Percentiles rank a stretch among this genome's conserved stretches.
Evolutionary conservation across 2,329 filamentous ascomycete genomes (phyloP).

Genomic region (Colletotrichum sp.): DNA sequence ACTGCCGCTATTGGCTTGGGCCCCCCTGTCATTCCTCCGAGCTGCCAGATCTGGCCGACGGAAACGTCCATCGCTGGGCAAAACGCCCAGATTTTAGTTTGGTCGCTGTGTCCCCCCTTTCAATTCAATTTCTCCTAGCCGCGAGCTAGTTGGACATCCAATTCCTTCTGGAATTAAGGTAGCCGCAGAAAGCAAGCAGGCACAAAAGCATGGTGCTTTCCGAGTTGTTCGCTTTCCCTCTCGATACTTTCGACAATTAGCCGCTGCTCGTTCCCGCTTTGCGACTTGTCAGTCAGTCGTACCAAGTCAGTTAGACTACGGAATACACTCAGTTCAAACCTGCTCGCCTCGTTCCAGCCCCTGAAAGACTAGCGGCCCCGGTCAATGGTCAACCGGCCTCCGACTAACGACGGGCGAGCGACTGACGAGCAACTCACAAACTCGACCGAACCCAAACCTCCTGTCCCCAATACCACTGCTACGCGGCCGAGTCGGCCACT

Average conservation of each 20-base stretch:
- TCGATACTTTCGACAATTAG: neutral
- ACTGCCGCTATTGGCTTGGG: neutral
- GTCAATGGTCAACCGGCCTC: neutral
- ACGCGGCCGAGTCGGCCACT: neutral
- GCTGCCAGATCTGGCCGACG: slow-evolving; percentile 5
- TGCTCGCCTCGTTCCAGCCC: neutral
- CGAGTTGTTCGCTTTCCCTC: neutral
- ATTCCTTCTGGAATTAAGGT: neutral
- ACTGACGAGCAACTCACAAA: neutral
- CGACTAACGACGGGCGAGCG: neutral
- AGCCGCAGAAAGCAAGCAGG: neutral
- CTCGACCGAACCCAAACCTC: neutral
- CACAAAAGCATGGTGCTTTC: neutral
- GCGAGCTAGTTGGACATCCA: neutral
- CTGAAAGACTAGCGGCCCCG: neutral
- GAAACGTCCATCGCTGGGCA: slow-evolving; percentile 11
- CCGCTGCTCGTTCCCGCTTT: neutral
- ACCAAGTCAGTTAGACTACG: neutral
- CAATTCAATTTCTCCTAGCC: neutral
- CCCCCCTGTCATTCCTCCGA: neutral
- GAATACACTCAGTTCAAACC: neutral
- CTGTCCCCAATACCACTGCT: neutral
- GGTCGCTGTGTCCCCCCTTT: neutral
- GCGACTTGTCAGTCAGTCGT: neutral
- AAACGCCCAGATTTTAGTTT: slow-evolving; percentile 2